Evolutionary conservation across 1,139 yeast genomes (phyloP).

Genomic region (Petasospora fabianii): DNA sequence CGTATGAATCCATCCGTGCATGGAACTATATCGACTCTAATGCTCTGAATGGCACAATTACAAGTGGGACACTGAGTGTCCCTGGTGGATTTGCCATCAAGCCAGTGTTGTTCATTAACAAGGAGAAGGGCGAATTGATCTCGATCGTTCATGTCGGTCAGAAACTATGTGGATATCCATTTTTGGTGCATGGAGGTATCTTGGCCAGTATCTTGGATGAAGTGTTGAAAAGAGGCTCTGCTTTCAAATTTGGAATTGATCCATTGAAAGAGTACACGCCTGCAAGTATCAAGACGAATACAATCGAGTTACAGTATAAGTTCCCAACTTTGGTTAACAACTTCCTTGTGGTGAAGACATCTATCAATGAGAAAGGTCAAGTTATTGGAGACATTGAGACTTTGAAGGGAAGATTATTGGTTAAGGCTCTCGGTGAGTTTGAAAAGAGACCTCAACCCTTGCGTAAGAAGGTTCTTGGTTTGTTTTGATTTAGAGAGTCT

Average conservation of each 20-base stretch:
- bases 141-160: conserved; percentile 77
- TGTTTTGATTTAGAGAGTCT: background rate
- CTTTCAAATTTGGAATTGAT: conserved; percentile 32
- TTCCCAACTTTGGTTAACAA: conserved; percentile 79
- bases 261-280: conserved; percentile 33
- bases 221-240: conserved; percentile 57
- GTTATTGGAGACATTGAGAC: conserved; percentile 43
- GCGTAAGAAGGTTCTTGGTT: conserved; percentile 7
- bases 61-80: conserved; percentile 33
- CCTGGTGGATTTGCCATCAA: conserved; percentile 81
- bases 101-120: conserved; percentile 67
- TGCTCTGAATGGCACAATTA: conserved; percentile 17
- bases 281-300: conserved; percentile 34
- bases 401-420: conserved; percentile 38
- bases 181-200: conserved; percentile 86
- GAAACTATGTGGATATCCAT: conserved; percentile 81
- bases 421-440: conserved; percentile 39
- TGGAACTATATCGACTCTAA: conserved; percentile 59
- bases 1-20: conserved; percentile 46
- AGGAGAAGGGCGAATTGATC: conserved; percentile 54
- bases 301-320: conserved; percentile 55
- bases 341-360: conserved; percentile 60
- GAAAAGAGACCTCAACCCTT: conserved; percentile 7
- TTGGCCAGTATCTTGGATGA: conserved; percentile 81
- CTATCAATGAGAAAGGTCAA: conserved; percentile 33